Base-by-base conservation (phyloP, 257 asterid species). In the Avicennia marina region DNA sequence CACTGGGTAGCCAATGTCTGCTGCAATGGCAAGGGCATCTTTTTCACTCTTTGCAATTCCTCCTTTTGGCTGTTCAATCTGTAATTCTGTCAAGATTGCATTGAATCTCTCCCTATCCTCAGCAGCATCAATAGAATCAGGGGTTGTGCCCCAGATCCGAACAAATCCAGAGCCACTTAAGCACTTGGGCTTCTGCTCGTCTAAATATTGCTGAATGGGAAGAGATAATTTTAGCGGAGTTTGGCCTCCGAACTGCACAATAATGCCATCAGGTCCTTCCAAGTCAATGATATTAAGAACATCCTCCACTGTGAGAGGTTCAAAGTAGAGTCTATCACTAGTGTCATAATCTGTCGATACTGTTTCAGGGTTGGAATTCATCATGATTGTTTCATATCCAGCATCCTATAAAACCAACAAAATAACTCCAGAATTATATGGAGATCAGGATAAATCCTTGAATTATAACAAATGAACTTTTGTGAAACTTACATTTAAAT, bases 171-270 rank as follows among this genome's bases (percentile, higher is more conserved):
- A 58, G 22, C 95, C 95, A 55, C 94, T 84, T 58, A 56, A 47
- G 73, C 77, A 76, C 58, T 75, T 69, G 34, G 84, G 95, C 68
- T 71, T 82, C 44, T 51, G 59, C 76, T 86, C 84, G 4, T 84
- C 95, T 16, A 89, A 46, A 56, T 86, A 89, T 18, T 70, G 85
- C 76, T 89, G 86, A 58, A 89, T 86, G 10, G 97, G 95, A 55
- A 86, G 87, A 54, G 97, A 75, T 53, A 93, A 59, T 68, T 93
- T 93, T 40, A 93, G 71, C 2, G 97, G 99, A 11, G 99, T 93
- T 73, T 93, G 99, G 47, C 99, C 99, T 20, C 97, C 99, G 61
- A 93, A 93, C 73, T 93, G 99, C 50, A 93, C 97, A 47, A 93
- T 93, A 34, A 93, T 93, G 50, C 97, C 99, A 68, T 93, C 99